phyloP scores from a whole-genome alignment of 805 yeast genomes.

The Yarrowia bubula region DNA sequence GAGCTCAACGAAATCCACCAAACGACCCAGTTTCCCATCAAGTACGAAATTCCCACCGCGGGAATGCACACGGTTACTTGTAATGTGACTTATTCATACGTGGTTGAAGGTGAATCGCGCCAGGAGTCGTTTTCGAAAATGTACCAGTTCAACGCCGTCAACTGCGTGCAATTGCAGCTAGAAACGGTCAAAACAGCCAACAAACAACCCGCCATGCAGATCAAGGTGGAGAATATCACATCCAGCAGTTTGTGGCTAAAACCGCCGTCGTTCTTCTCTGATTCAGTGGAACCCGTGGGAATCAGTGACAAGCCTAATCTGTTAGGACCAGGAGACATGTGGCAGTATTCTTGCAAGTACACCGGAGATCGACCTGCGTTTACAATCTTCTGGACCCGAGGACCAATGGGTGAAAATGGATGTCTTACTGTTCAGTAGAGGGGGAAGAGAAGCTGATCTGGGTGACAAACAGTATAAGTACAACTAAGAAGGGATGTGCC shows the following conservation, averaged over 20 bases:
- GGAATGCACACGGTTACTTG: slow-evolving; percentile 20
- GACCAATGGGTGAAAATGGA: slow-evolving; percentile 10
- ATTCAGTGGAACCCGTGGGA: slow-evolving; percentile 7
- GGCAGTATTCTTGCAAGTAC: slow-evolving; percentile 16
- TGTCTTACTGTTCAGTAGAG: slow-evolving; percentile 1
- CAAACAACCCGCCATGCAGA: slow-evolving; percentile 14
- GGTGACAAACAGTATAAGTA: not conserved
- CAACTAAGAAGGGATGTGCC: not conserved
- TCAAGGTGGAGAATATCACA: slow-evolving; percentile 9
- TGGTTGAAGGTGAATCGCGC: not conserved
- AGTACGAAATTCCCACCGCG: slow-evolving; percentile 16
- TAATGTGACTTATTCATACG: not conserved
- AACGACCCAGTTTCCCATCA: slow-evolving; percentile 18
- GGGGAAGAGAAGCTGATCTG: not conserved
- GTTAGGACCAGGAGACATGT: slow-evolving; percentile 9
- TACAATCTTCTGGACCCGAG: slow-evolving; percentile 16
- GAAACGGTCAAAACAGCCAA: slow-evolving; percentile 3
- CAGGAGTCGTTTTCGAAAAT: not conserved
- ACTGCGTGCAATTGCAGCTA: slow-evolving; percentile 10
- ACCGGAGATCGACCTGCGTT: slow-evolving; percentile 11
- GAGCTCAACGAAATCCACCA: slow-evolving; percentile 18
- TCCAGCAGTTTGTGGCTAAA: slow-evolving; percentile 19
- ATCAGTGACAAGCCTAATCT: not conserved
- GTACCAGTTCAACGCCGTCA: slow-evolving; percentile 26
- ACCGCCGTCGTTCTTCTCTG: slow-evolving; percentile 3